These are phyloP conservation scores for Botrytis pseudocinerea DNA, from an alignment of 2,329 filamentous ascomycete species.

Conservation along the genomic window DNA sequence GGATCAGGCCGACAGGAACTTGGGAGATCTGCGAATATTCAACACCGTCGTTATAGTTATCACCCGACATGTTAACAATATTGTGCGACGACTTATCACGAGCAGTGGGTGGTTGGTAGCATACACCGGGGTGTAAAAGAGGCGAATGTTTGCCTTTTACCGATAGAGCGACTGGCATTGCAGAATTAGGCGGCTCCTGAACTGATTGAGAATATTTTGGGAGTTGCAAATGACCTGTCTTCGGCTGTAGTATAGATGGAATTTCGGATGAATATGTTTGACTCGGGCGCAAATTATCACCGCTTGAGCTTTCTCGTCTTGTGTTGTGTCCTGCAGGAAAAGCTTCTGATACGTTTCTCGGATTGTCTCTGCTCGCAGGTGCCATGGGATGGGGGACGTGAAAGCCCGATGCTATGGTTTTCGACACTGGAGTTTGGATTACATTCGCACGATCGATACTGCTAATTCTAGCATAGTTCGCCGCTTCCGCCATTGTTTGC, in stretches of 20 bases:
- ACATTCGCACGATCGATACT: neutral
- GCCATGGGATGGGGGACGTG: neutral
- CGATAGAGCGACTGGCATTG: neutral
- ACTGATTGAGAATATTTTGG: neutral
- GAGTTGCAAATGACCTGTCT: neutral
- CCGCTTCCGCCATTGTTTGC: conserved; percentile 1
- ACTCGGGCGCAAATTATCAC: neutral
- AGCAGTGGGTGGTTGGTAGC: too few relatives aligned
- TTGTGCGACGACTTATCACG: neutral
- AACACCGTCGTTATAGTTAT: neutral
- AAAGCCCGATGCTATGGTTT: neutral
- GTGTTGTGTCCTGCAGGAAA: neutral
- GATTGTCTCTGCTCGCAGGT: neutral
- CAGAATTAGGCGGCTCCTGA: neutral
- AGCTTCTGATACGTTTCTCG: neutral
- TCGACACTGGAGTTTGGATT: neutral
- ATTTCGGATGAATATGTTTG: neutral
- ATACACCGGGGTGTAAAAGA: neutral
- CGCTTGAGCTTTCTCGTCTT: too few relatives aligned
- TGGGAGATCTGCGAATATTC: neutral
- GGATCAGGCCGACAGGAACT: neutral
- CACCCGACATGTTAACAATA: neutral
- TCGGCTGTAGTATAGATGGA: neutral
- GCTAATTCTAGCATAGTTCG: neutral
- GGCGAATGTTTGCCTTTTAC: neutral